Percentiles rank a stretch among this genome's conserved stretches.
phyloP scores from a whole-genome alignment of 2,329 filamentous ascomycete genomes.

The Epichloe bromicola region DNA sequence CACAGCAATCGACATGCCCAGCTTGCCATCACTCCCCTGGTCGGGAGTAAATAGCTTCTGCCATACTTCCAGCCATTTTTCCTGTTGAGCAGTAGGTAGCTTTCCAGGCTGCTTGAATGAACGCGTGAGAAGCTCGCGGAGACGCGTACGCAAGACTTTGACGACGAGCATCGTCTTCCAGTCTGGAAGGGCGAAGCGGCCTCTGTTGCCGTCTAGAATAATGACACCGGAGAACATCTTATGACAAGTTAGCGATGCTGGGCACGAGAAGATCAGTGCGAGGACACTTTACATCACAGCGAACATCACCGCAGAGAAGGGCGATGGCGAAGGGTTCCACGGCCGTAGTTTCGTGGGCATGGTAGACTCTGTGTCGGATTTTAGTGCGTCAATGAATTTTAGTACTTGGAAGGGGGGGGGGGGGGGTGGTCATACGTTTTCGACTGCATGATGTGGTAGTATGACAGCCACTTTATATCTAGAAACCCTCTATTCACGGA shows the following conservation, averaged over 20 bases:
- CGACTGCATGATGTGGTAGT: constrained; percentile 95
- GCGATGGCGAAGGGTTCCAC: constrained; percentile 73
- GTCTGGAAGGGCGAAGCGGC: constrained; percentile 69
- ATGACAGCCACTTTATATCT: constrained; percentile 71
- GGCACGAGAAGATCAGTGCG: not conserved
- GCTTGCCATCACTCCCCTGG: constrained; percentile 21
- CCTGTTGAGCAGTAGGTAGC: constrained; percentile 50
- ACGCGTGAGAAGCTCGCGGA: constrained; percentile 62
- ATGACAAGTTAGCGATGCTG: not conserved
- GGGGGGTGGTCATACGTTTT: constrained; percentile 43
- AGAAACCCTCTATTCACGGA: constrained; percentile 70
- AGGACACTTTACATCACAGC: constrained; percentile 53
- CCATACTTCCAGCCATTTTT: constrained; percentile 64
- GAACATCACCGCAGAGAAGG: constrained; percentile 76
- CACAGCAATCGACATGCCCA: constrained; percentile 11
- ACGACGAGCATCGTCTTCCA: constrained; percentile 89
- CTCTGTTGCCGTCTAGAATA: constrained; percentile 73
- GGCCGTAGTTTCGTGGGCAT: constrained; percentile 78
- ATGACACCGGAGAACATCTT: constrained; percentile 80
- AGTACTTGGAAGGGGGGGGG: not conserved
- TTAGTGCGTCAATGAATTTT: not conserved
- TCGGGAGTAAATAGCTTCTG: constrained; percentile 53
- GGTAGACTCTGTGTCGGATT: constrained; percentile 50
- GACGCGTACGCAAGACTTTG: constrained; percentile 60
- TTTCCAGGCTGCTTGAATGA: constrained; percentile 57